Evolutionary conservation across 108 stramenopile genomes (phyloP).

Genomic region (Pseudonitzschia pungens): DNA sequence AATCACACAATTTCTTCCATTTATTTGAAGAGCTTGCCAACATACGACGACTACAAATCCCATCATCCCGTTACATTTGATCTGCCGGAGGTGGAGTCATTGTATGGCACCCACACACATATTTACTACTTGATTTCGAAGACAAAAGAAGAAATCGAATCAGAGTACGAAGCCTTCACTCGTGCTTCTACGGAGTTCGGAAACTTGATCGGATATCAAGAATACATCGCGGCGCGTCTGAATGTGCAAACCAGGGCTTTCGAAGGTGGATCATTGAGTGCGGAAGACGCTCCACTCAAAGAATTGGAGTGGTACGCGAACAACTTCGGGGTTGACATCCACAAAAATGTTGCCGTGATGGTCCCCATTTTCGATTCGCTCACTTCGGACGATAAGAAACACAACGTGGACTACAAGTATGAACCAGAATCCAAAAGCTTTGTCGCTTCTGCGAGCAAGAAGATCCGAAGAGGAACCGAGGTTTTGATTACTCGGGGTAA

Average conservation of each 20-base stretch:
- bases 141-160: slow-evolving; percentile 35
- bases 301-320: slow-evolving; percentile 48
- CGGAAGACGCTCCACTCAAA: slow-evolving; percentile 6
- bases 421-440: slow-evolving; percentile 44
- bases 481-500: slow-evolving; percentile 65
- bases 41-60: slow-evolving; percentile 36
- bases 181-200: slow-evolving; percentile 40
- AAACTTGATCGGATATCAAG: slow-evolving; percentile 35
- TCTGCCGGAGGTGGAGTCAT: slow-evolving; percentile 24
- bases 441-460: slow-evolving; percentile 34
- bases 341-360: slow-evolving; percentile 52
- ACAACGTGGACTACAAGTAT: slow-evolving; percentile 63
- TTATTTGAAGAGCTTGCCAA: slow-evolving; percentile 45
- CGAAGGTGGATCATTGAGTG: slow-evolving; percentile 24
- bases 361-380: slow-evolving; percentile 70
- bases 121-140: slow-evolving; percentile 31
- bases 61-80: slow-evolving; percentile 58
- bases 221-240: slow-evolving; percentile 57
- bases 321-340: slow-evolving; percentile 29
- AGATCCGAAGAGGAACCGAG: slow-evolving; percentile 26
- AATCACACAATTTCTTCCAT: not conserved
- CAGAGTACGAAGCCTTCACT: slow-evolving; percentile 54
- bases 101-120: slow-evolving; percentile 40
- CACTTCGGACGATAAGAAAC: slow-evolving; percentile 57
- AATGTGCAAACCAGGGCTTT: slow-evolving; percentile 65